Evolutionary conservation across 2,329 filamentous ascomycete species (phyloP), one percentile per base, ranked within the genome.

Genomic region (Aspergillus fijiensis): DNA sequence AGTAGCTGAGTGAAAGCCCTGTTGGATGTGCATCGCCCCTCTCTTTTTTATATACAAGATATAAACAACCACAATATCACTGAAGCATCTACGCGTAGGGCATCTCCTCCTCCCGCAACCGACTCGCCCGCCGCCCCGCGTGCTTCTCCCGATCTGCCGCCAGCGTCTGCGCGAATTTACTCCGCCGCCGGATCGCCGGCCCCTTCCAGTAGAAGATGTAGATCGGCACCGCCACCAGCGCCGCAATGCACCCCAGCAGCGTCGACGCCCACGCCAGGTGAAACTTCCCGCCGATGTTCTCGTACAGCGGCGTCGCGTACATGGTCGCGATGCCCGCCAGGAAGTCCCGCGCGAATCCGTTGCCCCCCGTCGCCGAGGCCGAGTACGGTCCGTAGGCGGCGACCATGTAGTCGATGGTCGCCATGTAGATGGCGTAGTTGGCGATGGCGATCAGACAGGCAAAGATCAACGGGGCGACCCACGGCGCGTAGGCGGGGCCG

Each of bases 161-260:
- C 1, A 69, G 60, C 2, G 60, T 65, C 67, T 81, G 76, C 7
- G 83, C 83, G 68, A 85, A 85, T 23, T 79, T 77, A 33, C 80
- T 83, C 47, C 76, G 78, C 35, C 23, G 25, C 25, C 88, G 84
- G n/a, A 90, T 80, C 0, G 63, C 63, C 0, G 86, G 86, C 0
- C 88, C 88, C 58, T 85, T 83, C 79, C 81, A 87, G 77, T 89
- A 90, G 63, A 90, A 87, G 50, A 85, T 77, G 61, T 89, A 89
- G 7, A 90, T 85, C 0, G 86, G 85, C n/a, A 82, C 65, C 5
- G 89, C 86, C 1, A 90, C 80, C 0, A 87, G 64, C 50, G 86
- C 79, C 0, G 87, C 83, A 55, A 90, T 85, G 64, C 78, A 82
- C 67, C 85, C 85, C 0, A 90, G 81, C 53, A 90, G 88, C 0